These are phyloP conservation scores for Xylariaceae sp. DNA, from an alignment of 2,329 filamentous ascomycete genomes.

Conservation along the genomic window DNA sequence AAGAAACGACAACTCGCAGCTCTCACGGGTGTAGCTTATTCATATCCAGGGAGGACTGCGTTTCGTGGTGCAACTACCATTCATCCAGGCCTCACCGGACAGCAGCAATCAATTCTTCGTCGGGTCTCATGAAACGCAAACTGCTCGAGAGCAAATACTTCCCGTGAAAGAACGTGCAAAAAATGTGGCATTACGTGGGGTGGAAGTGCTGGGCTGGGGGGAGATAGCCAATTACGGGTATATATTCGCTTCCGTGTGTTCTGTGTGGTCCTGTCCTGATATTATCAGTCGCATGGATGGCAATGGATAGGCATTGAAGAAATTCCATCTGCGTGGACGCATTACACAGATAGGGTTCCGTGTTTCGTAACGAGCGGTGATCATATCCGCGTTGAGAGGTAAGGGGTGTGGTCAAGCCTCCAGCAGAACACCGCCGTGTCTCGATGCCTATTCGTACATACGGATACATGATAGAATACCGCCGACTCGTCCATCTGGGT, in stretches of 20 bases:
- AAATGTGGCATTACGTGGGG: background rate
- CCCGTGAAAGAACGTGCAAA: background rate
- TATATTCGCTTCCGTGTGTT: background rate
- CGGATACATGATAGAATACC: too few relatives aligned
- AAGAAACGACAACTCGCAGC: background rate
- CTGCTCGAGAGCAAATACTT: background rate
- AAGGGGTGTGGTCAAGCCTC: background rate
- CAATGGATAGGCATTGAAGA: background rate
- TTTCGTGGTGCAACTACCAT: background rate
- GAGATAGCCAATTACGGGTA: background rate
- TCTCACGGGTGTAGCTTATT: background rate
- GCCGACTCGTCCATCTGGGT: background rate
- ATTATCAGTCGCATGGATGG: constrained; percentile 1
- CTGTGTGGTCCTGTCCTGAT: background rate
- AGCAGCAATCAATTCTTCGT: background rate
- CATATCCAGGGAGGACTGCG: background rate
- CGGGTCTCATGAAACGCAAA: background rate
- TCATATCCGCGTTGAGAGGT: background rate
- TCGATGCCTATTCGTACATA: background rate
- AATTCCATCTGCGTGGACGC: background rate
- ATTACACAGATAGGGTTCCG: background rate
- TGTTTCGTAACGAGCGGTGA: background rate
- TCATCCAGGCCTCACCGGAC: background rate
- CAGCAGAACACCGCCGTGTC: background rate
- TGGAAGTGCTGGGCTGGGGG: background rate